Conservation (phyloP, 495 filamentous ascomycete species). For the Penicillium roqueforti region DNA sequence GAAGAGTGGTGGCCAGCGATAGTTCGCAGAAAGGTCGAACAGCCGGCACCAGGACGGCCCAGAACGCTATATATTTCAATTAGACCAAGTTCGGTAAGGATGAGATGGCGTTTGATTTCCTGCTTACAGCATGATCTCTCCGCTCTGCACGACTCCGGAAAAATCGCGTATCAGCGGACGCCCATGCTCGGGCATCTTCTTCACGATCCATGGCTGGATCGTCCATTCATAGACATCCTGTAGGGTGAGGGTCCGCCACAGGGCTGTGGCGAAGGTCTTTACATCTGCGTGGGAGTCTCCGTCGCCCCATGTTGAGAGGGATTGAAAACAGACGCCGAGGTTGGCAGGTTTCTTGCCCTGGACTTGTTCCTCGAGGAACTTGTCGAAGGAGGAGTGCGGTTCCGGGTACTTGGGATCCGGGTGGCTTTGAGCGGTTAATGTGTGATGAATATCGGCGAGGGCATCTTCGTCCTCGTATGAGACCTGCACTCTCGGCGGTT, state of each 20-base stretch:
- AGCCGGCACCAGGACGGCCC: slow-evolving; percentile 79
- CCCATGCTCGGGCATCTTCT: slow-evolving; percentile 29
- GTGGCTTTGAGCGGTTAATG: slow-evolving; percentile 24
- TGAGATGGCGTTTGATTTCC: not conserved
- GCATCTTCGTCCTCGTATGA: slow-evolving; percentile 34
- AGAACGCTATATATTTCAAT: slow-evolving; percentile 50
- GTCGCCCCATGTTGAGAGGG: slow-evolving; percentile 37
- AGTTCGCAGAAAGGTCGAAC: slow-evolving; percentile 82
- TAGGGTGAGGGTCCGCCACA: slow-evolving; percentile 36
- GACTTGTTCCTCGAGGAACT: slow-evolving; percentile 34
- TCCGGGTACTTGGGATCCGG: slow-evolving; percentile 25
- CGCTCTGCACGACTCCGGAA: slow-evolving; percentile 62
- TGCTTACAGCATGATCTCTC: slow-evolving; percentile 66
- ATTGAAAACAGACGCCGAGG: slow-evolving; percentile 36
- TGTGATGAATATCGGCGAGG: slow-evolving; percentile 35
- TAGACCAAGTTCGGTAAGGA: not conserved
- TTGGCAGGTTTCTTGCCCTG: slow-evolving; percentile 32
- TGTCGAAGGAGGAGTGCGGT: slow-evolving; percentile 37
- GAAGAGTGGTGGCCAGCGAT: slow-evolving; percentile 77
- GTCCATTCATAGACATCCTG: slow-evolving; percentile 41
- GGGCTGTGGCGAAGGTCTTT: slow-evolving; percentile 32
- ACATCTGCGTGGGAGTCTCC: slow-evolving; percentile 28
- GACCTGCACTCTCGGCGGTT: slow-evolving; percentile 28
- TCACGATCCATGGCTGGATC: slow-evolving; percentile 30
- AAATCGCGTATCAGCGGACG: slow-evolving; percentile 50